phyloP scores from a whole-genome alignment of 805 yeast species.

The Kuraishia piskuri region DNA sequence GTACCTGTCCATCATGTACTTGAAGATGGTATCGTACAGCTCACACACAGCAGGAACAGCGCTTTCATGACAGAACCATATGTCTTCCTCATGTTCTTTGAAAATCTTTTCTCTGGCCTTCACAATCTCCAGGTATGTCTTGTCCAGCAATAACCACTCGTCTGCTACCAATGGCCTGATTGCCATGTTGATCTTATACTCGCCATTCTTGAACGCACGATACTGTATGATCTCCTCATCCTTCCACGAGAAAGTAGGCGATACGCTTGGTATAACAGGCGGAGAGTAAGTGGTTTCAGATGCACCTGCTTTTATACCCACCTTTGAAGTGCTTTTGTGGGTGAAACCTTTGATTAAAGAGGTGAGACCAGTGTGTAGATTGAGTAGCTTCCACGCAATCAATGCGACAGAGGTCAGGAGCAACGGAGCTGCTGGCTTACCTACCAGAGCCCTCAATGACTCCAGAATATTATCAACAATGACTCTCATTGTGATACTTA shows the following conservation, averaged over 20 bases:
- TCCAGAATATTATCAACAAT: background rate
- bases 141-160: conserved; percentile 55
- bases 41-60: conserved; percentile 34
- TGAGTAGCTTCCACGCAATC: background rate
- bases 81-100: conserved; percentile 22
- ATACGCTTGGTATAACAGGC: background rate
- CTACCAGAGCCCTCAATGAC: background rate
- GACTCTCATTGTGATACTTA: background rate
- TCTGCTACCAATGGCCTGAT: conserved; percentile 36
- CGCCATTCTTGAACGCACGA: conserved; percentile 55
- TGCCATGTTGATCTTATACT: conserved; percentile 33
- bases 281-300: background rate
- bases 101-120: conserved; percentile 27
- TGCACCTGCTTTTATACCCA: background rate
- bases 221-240: conserved; percentile 30
- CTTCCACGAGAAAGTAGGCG: conserved; percentile 31
- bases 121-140: conserved; percentile 42
- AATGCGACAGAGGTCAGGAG: background rate
- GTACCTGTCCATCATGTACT: conserved; percentile 12
- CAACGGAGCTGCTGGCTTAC: background rate
- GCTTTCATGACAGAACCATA: conserved; percentile 23
- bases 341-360: background rate
- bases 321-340: background rate
- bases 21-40: conserved; percentile 33
- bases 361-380: background rate